Percentiles rank a stretch among this genome's conserved stretches.
Evolutionary conservation across 176 grass and related monocot genomes (phyloP).

Genomic region (Ensete glaucum): DNA sequence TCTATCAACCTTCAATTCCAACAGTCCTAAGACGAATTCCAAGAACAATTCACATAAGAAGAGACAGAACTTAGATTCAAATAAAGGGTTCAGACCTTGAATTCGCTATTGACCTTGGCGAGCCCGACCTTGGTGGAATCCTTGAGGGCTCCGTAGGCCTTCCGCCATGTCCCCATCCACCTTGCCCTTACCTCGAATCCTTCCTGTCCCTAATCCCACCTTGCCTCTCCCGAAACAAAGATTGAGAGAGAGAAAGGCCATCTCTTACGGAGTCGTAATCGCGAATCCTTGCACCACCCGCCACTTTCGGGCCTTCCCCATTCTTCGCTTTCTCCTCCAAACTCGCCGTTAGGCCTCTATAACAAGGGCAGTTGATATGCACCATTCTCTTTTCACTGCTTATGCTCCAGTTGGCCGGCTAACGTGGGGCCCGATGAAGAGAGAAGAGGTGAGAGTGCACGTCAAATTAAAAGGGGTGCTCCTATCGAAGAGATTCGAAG

Average conservation of each 20-base stretch:
- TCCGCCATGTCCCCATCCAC: slow-evolving; percentile 61
- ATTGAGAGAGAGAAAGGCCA: neutral
- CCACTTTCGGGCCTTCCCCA: neutral
- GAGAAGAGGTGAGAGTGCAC: no score
- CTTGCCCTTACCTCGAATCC: slow-evolving; percentile 32
- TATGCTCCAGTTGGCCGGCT: no score
- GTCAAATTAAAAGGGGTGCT: no score
- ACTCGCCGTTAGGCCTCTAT: neutral
- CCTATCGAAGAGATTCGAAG: no score
- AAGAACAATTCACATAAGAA: neutral
- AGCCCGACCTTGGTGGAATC: slow-evolving; percentile 98
- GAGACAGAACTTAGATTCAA: neutral
- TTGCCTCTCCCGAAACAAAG: slow-evolving; percentile 4
- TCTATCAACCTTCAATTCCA: neutral
- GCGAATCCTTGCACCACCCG: slow-evolving; percentile 8
- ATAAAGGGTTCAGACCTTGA: slow-evolving; percentile 42
- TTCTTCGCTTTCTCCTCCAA: neutral
- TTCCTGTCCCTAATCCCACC: slow-evolving; percentile 2
- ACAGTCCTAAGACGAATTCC: neutral
- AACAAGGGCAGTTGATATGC: neutral
- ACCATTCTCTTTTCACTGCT: neutral
- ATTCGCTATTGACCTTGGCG: slow-evolving; percentile 95
- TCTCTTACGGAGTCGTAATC: slow-evolving; percentile 1
- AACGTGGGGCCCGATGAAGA: no score
- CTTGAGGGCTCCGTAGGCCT: slow-evolving; percentile 93